These are phyloP conservation scores for Fusarium tanahbumbuense DNA, from an alignment of 2,329 filamentous ascomycete genomes.

Conservation along the genomic window DNA sequence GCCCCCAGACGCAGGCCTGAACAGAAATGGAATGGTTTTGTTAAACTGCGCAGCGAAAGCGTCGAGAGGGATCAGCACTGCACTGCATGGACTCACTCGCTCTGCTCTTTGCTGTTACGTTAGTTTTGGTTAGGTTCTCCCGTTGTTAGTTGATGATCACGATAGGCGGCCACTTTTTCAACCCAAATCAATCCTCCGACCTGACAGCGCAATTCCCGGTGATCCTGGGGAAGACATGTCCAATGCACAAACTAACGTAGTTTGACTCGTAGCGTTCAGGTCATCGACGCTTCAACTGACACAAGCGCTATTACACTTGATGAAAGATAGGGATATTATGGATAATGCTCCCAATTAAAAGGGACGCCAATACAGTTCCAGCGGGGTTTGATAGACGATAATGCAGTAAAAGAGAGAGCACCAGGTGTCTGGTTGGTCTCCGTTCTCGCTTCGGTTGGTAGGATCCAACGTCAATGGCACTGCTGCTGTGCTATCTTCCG, in stretches of 20 bases:
- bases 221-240: constrained; percentile 28
- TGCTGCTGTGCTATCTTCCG: constrained; percentile 8
- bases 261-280: constrained; percentile 22
- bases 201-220: constrained; percentile 21
- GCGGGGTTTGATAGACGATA: constrained; percentile 3
- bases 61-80: constrained; percentile 31
- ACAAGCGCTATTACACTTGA: constrained; percentile 29
- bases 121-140: not conserved
- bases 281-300: constrained; percentile 32
- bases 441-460: constrained; percentile 3
- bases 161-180: constrained; percentile 33
- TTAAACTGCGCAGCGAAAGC: constrained; percentile 14
- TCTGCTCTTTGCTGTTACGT: not conserved
- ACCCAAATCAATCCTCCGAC: constrained; percentile 8
- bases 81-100: constrained; percentile 20
- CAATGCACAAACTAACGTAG: constrained; percentile 27
- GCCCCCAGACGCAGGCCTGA: constrained; percentile 37
- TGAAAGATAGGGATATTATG: constrained; percentile 22
- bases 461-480: not conserved
- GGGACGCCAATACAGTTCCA: not conserved
- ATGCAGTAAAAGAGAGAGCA: constrained; percentile 2
- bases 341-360: not conserved
- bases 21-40: constrained; percentile 38
- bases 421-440: constrained; percentile 24
- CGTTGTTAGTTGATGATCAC: constrained; percentile 25